A percentile compares a stretch with the other conserved stretches of the same genome.
phyloP scores from a whole-genome alignment of 2,329 filamentous ascomycete species.

The Colletotrichum tofieldiae region DNA sequence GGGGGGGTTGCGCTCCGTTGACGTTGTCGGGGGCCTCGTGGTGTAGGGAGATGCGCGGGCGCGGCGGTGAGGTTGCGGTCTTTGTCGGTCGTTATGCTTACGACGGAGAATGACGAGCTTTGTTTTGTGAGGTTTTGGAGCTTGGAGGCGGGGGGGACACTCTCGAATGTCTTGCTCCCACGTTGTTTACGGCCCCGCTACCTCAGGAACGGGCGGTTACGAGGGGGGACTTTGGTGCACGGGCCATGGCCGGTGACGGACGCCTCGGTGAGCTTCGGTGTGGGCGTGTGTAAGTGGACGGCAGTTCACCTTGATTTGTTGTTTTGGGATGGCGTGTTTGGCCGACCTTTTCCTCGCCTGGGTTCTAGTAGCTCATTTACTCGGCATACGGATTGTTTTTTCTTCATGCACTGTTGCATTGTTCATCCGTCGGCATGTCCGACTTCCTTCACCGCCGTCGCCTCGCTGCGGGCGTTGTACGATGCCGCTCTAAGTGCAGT shows the following conservation, averaged over 20 bases:
- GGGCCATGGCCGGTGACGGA: background rate
- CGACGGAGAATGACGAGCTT: background rate
- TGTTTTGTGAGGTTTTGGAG: slow-evolving; percentile 17
- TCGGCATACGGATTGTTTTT: background rate
- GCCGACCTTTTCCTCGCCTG: background rate
- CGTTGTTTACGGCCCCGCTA: slow-evolving; percentile 32
- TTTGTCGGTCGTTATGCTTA: slow-evolving; percentile 3
- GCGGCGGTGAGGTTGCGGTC: background rate
- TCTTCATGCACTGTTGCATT: background rate
- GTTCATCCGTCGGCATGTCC: background rate
- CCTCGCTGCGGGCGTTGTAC: background rate
- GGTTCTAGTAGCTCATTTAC: background rate
- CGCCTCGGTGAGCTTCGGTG: background rate
- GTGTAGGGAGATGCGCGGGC: background rate
- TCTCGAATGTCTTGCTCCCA: slow-evolving; percentile 14
- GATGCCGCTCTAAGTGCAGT: no score
- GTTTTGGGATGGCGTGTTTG: background rate
- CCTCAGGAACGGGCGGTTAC: slow-evolving; percentile 6
- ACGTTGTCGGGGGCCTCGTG: background rate
- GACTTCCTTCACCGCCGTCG: background rate
- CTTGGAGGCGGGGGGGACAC: background rate
- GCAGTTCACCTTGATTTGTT: background rate
- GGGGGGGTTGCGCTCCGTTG: background rate
- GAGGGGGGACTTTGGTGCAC: background rate
- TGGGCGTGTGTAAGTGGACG: no score